Percentiles rank a stretch among this genome's conserved stretches.
Conservation (phyloP, 2,329 filamentous ascomycete genomes). For the Colletotrichum eremochloae region DNA sequence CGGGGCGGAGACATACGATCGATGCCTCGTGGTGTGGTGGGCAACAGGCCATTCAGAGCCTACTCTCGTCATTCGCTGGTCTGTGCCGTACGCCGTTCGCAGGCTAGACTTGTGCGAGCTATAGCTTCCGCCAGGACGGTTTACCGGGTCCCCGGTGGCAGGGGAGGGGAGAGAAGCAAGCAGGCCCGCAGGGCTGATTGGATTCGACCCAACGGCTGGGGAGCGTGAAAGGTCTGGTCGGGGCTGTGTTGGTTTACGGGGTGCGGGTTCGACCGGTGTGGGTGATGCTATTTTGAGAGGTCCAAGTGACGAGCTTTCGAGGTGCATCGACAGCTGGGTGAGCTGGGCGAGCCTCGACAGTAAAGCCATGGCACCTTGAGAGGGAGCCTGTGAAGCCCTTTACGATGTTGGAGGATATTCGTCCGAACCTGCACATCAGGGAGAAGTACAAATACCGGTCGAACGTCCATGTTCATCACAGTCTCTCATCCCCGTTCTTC, state of each 20-base stretch:
- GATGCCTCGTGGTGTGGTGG: background rate
- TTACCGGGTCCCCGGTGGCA: background rate
- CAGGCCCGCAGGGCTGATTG: slow-evolving; percentile 22
- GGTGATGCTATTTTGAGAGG: slow-evolving; percentile 29
- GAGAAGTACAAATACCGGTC: background rate
- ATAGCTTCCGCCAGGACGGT: background rate
- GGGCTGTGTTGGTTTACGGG: slow-evolving; percentile 18
- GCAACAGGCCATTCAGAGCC: background rate
- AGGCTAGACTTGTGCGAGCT: background rate
- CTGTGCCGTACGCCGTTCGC: background rate
- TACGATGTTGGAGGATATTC: background rate
- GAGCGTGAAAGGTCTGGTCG: background rate
- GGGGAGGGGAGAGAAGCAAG: background rate
- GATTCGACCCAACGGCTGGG: background rate
- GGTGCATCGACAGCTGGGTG: background rate
- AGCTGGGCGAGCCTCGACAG: slow-evolving; percentile 12
- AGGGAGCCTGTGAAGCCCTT: background rate
- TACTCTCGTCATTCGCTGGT: background rate
- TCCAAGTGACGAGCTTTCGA: background rate
- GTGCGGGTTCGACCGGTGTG: background rate
- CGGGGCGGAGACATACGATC: background rate
- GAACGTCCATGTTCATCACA: background rate
- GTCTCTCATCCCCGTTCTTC: background rate
- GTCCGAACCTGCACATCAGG: too few species aligned
- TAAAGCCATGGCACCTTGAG: background rate